Base-by-base conservation (phyloP, 169 alveolate species). In the Amoebophrya sp. region DNA sequence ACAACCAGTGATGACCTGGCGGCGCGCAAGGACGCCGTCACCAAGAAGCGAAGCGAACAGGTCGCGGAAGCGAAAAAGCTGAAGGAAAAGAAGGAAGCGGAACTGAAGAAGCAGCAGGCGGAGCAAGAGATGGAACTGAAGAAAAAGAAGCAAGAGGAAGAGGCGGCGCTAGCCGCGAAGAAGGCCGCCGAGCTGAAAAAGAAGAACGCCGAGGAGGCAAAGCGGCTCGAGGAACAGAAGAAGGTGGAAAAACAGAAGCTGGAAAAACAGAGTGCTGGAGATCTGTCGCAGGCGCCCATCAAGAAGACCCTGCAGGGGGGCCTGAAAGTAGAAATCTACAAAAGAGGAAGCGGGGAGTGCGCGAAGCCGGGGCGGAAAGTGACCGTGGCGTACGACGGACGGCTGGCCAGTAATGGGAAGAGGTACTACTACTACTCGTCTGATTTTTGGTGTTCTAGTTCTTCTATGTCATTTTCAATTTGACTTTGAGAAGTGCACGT, bases 331-430 rank as follows among this genome's bases (percentile, higher is more conserved):
- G 90, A 88, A 58, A 42, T 88, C 67, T 40, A 88, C 45, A 39
- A 88, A 10, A 2, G 5, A 41, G 90, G 90, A 1, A 23, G 0
- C 67, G 39, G 67, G 0, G 48, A 18, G 23, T 20, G 16, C 2
- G 90, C 67, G 29, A 88, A 38, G 90, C 58, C 31, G 23, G 41
- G 34, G 10, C 38, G 48, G 29, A 39, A 88, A 34, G 90, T 88
- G 34, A 88, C 10, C 4, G 78, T 58, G 4, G 34, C 26, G 45
- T 88, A 88, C 48, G 90, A 40, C 31, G 90, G 90, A 5, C 90
- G 90, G 0, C 31, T 88, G 45, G 90, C 90, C 0, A 40, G 34
- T 38, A 88, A 88, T 58, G 90, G 90, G 23, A 88, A 88, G 50
- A 48, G 78, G 48, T 42, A 42, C 13, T n/a, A n/a, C n/a, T n/a